Evolutionary conservation across 306 rosid genomes (phyloP), one percentile per base, ranked within the genome.

Genomic region (Hylodesmum podocarpum): DNA sequence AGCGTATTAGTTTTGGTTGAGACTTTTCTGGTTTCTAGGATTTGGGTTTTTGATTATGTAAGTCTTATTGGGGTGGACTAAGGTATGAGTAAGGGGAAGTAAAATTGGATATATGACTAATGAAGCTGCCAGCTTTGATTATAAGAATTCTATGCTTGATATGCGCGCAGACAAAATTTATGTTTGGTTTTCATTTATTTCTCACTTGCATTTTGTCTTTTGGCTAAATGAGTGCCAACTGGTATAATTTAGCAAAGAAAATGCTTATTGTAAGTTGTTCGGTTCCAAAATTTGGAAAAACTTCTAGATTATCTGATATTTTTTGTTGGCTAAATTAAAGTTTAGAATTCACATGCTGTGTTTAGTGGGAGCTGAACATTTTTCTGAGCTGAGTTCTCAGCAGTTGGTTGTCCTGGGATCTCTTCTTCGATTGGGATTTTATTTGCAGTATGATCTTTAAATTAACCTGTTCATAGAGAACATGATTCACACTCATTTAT

Each of bases 301-400:
- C 33, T 41, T n/a, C n/a, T n/a, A n/a, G n/a, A n/a, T n/a, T 44
- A 18, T 22, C 15, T 79, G 68, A 72, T 72, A 79, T 53, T 62
- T 63, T 53, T 18, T 75, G 46, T 53, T 27, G 71, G 70, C 41
- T 74, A 13, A 73, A 14, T 37, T 71, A 1, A 63, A 2, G 19
- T 40, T 71, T 27, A 15, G n/a, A 64, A 40, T 55, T 65, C 53
- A 65, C 66, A 18, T 63, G 51, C 31, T 58, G 39, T 37, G 70
- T 33, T 53, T 24, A 15, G 62, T 65, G 31, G 34, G 64, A 58
- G 54, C 11, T 74, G 72, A 37, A 58, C 16, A 9, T 24, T 44
- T 22, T 57, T 24, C 19, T 0, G 0, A 55, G 12, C 1, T 68
- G 39, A 78, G 21, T 50, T 49, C 11, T 28, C 46, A 44, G 9